Conservation (phyloP, 805 yeast species). For the Ogataea nitratoaversa region DNA sequence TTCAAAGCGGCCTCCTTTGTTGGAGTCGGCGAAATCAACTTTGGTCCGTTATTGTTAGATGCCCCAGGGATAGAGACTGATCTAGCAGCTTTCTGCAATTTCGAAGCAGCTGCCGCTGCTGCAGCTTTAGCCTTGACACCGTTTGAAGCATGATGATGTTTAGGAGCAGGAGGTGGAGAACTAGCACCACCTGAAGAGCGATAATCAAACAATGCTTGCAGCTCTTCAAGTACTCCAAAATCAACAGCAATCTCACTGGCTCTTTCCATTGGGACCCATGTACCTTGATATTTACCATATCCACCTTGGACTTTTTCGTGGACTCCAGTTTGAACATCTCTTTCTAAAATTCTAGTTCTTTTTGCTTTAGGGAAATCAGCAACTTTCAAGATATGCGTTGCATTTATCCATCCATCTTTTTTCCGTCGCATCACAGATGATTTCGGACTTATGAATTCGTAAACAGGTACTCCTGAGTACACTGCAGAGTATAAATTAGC, state of each 20-base stretch:
- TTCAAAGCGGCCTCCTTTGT: conserved; percentile 4
- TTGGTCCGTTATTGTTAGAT: conserved; percentile 3
- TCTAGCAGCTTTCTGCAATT: conserved; percentile 9
- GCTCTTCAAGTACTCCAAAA: conserved; percentile 56
- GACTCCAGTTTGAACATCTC: conserved; percentile 83
- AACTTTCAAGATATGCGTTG: conserved; percentile 90
- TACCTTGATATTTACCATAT: conserved; percentile 94
- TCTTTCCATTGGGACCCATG: conserved; percentile 86
- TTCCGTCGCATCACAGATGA: conserved; percentile 78
- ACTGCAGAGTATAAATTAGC: conserved; percentile 62
- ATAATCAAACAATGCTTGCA: conserved; percentile 66
- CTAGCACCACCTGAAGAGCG: conserved; percentile 44
- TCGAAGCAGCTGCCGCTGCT: conserved; percentile 8
- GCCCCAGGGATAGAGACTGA: conserved; percentile 11
- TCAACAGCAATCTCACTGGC: conserved; percentile 67
- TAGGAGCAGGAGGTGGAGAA: conserved; percentile 58
- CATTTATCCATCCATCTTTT: conserved; percentile 82
- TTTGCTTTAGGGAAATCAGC: conserved; percentile 94
- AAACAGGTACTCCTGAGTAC: conserved; percentile 79
- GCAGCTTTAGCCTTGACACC: conserved; percentile 31
- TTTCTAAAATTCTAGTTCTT: conserved; percentile 85
- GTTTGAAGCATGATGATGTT: conserved; percentile 62
- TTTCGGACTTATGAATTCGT: conserved; percentile 62
- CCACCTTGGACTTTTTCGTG: conserved; percentile 98
- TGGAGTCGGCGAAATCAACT: conserved; percentile 1